Conservation (phyloP, 257 asterid genomes). For the Ligustrum vulgare region DNA sequence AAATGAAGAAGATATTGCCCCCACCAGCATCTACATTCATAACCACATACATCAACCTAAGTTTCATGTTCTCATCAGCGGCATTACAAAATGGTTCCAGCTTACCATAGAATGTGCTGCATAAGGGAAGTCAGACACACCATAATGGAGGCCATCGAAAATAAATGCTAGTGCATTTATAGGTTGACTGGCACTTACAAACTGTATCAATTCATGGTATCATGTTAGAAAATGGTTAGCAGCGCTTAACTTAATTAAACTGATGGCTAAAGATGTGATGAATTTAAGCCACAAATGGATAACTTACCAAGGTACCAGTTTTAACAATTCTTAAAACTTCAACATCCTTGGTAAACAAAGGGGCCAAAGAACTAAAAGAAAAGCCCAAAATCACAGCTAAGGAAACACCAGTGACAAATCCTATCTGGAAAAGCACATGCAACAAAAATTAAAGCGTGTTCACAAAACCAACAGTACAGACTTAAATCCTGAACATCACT, state of each 20-base stretch:
- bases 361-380: constrained; percentile 67
- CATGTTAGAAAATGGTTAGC: constrained; percentile 8
- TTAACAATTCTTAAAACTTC: constrained; percentile 63
- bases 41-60: constrained; percentile 14
- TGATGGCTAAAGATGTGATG: background rate
- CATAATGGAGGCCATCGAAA: constrained; percentile 83
- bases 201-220: constrained; percentile 51
- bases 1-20: constrained; percentile 71
- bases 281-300: background rate
- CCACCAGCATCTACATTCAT: constrained; percentile 66
- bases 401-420: constrained; percentile 56
- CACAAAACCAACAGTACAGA: constrained; percentile 7
- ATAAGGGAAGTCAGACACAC: constrained; percentile 84
- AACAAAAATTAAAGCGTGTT: constrained; percentile 10
- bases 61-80: background rate
- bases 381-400: constrained; percentile 64
- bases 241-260: background rate
- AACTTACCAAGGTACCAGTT: constrained; percentile 67
- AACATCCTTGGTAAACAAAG: constrained; percentile 62
- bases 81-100: background rate
- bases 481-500: background rate
- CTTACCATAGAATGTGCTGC: constrained; percentile 88
- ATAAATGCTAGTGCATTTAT: constrained; percentile 79
- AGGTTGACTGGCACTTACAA: constrained; percentile 90
- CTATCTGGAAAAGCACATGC: constrained; percentile 50